phyloP scores from a whole-genome alignment of 208 protist species.

The Leishmania amazonensis region DNA sequence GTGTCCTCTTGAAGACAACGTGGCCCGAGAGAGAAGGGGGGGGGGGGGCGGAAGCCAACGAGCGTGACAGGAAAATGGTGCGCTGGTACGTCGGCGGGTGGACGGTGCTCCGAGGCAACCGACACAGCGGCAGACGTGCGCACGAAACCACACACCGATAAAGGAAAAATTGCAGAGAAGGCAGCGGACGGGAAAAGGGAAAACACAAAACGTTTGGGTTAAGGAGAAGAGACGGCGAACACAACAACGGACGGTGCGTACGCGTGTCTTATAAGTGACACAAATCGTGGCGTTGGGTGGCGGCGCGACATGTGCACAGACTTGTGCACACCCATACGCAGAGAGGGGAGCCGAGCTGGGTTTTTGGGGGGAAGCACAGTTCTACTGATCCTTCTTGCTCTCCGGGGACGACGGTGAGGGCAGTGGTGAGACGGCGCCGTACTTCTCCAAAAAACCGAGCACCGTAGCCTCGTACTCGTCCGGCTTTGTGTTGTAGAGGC shows the following conservation, averaged over 20 bases:
- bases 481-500: conserved; percentile 84
- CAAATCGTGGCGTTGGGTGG: not conserved
- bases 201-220: no score
- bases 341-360: not conserved
- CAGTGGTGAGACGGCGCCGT: conserved; percentile 22
- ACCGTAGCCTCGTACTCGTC: conserved; percentile 81
- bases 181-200: no score
- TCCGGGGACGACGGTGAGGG: not conserved
- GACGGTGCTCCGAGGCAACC: no score
- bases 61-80: no score
- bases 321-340: not conserved
- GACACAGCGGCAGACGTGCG: no score
- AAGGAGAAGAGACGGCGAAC: not conserved
- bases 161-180: no score
- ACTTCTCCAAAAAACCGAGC: conserved; percentile 57
- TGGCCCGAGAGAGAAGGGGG: not conserved
- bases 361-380: not conserved
- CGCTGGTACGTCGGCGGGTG: no score
- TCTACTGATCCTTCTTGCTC: conserved; percentile 15
- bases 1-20: not conserved
- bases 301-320: not conserved
- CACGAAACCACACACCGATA: no score
- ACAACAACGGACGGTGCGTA: not conserved
- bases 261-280: not conserved
- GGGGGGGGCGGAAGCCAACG: not conserved